A percentile compares a stretch with the other conserved stretches of the same genome.
Conservation (phyloP, 768 basidiomycete species). For the Macrocybe gigantea region DNA sequence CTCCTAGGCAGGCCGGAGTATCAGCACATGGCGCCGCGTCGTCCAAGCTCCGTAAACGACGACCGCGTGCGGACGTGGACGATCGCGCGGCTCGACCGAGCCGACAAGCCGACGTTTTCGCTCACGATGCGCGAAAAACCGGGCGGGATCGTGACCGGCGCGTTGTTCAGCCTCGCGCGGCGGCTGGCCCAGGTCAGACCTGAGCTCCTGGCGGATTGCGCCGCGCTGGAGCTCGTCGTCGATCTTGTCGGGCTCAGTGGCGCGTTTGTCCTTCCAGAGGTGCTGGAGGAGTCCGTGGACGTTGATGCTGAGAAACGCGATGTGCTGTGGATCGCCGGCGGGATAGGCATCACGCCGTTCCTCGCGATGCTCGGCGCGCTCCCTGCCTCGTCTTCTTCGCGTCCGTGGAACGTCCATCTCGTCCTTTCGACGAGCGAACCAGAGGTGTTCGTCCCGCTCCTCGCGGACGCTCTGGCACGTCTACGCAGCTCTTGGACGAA, state of each 20-base stretch:
- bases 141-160: conserved; percentile 49
- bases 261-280: conserved; percentile 34
- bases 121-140: conserved; percentile 53
- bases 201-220: conserved; percentile 33
- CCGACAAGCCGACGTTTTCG: conserved; percentile 20
- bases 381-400: not conserved
- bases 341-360: conserved; percentile 63
- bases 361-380: conserved; percentile 39
- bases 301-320: conserved; percentile 13
- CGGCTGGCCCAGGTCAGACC: conserved; percentile 33
- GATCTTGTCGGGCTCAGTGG: conserved; percentile 50
- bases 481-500: conserved; percentile 5
- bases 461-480: conserved; percentile 22
- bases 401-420: conserved; percentile 35
- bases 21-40: conserved; percentile 44
- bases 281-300: conserved; percentile 3
- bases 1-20: conserved; percentile 42
- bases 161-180: conserved; percentile 43
- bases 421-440: conserved; percentile 50
- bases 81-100: conserved; percentile 27
- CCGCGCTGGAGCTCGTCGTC: conserved; percentile 32
- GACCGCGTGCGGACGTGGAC: conserved; percentile 66
- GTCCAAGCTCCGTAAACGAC: conserved; percentile 45
- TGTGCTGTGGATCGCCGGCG: conserved; percentile 56
- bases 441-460: conserved; percentile 38